phyloP scores from a whole-genome alignment of 192 early-diverging fungal species.

The Hyaloraphidium curvatum region DNA sequence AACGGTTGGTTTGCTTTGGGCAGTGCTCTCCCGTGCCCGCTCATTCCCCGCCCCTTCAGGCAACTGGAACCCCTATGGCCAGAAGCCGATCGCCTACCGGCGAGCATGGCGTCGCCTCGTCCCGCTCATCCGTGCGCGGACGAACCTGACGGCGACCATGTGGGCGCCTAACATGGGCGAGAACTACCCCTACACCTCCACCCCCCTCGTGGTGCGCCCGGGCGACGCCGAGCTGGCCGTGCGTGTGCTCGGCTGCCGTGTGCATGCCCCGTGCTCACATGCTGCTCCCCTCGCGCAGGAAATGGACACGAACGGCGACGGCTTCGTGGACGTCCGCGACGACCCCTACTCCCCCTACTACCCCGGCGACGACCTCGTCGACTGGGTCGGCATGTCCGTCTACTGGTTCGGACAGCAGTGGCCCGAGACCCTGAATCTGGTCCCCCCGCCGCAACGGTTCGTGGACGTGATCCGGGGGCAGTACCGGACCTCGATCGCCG shows the following conservation, averaged over 20 bases:
- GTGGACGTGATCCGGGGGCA: no score
- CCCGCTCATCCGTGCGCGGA: neutral
- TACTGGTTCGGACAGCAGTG: conserved; percentile 2
- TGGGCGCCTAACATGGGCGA: conserved; percentile 2
- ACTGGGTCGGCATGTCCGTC: conserved; percentile 10
- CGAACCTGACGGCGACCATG: conserved; percentile 2
- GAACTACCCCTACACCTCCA: neutral
- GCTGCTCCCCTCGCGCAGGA: no score
- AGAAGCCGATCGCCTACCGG: neutral
- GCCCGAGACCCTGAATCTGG: no score
- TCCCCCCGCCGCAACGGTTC: no score
- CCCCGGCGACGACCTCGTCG: neutral
- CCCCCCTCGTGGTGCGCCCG: no score
- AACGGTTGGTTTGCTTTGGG: neutral
- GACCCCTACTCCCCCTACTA: neutral
- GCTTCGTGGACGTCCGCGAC: neutral
- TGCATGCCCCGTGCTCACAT: no score
- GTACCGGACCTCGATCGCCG: neutral
- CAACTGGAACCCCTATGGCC: conserved; percentile 7
- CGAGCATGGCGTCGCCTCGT: neutral
- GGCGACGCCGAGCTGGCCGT: neutral
- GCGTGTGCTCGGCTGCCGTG: no score
- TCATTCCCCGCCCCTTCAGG: no score
- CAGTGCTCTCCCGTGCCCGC: no score
- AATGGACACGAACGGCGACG: conserved; percentile 1